Conservation (phyloP, 2,329 filamentous ascomycete species). For the Penicillium verrucosum region DNA sequence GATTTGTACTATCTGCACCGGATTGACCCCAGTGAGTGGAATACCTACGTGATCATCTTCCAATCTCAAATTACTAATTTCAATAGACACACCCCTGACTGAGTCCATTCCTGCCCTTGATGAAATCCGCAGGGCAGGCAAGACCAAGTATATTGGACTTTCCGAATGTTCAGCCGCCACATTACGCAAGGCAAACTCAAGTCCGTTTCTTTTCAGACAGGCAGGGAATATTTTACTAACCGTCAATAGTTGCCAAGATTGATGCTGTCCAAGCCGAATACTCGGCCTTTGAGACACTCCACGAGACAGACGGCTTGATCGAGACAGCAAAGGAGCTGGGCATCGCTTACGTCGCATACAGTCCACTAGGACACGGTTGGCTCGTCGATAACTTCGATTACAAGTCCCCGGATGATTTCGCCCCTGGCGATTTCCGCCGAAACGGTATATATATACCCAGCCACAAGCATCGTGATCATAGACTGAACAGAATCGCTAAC, state of each 20-base stretch:
- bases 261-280: constrained; percentile 50
- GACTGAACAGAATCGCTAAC: not conserved
- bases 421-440: constrained; percentile 42
- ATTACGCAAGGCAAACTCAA: constrained; percentile 45
- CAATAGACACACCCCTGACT: constrained; percentile 44
- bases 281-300: constrained; percentile 44
- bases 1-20: constrained; percentile 36
- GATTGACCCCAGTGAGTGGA: constrained; percentile 39
- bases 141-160: constrained; percentile 50
- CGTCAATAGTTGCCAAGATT: constrained; percentile 44
- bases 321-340: constrained; percentile 42
- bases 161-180: constrained; percentile 49
- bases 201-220: constrained; percentile 24
- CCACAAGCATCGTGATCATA: not conserved
- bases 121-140: constrained; percentile 46
- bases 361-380: constrained; percentile 49
- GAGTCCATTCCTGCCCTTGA: constrained; percentile 50
- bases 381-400: constrained; percentile 46
- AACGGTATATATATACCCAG: constrained; percentile 25
- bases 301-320: constrained; percentile 43
- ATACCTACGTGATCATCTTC: too few species aligned
- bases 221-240: constrained; percentile 6
- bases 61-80: not conserved
- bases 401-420: constrained; percentile 48
- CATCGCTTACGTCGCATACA: constrained; percentile 47